Evolutionary conservation across 345 rosid species (phyloP).

Genomic region (Geranium rotundifolium): DNA sequence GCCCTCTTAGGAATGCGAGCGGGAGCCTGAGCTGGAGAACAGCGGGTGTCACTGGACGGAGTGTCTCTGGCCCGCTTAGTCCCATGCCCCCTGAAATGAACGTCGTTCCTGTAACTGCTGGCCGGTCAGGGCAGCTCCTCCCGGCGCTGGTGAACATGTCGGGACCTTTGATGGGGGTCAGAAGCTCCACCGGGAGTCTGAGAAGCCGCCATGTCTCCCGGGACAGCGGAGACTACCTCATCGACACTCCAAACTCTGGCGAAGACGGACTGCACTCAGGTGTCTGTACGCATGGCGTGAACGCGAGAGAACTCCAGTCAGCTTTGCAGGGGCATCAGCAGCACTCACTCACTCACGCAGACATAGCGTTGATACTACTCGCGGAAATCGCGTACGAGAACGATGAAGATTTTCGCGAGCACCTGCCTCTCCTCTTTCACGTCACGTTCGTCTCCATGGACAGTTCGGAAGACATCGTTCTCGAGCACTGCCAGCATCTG

Average conservation of each 20-base stretch:
- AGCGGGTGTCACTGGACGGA: conserved; percentile 73
- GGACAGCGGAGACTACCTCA: conserved; percentile 90
- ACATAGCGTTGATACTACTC: conserved; percentile 87
- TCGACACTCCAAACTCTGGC: conserved; percentile 91
- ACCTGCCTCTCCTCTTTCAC: conserved; percentile 90
- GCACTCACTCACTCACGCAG: conserved; percentile 95
- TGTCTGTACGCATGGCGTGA: conserved; percentile 61
- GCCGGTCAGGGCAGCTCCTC: conserved; percentile 90
- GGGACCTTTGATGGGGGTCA: conserved; percentile 89
- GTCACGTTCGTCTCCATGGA: conserved; percentile 99
- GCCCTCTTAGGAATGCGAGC: conserved; percentile 82
- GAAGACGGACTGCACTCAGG: conserved; percentile 80
- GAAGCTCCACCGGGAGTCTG: conserved; percentile 91
- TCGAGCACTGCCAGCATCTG: conserved; percentile 97
- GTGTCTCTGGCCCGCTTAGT: conserved; percentile 83
- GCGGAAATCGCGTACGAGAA: conserved; percentile 98
- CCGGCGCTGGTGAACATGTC: conserved; percentile 88
- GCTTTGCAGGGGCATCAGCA: conserved; percentile 99
- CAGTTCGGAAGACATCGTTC: conserved; percentile 97
- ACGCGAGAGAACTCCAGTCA: conserved; percentile 91
- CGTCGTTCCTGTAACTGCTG: conserved; percentile 63
- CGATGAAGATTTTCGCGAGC: conserved; percentile 98
- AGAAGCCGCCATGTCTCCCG: conserved; percentile 93
- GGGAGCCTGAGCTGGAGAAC: conserved; percentile 96
- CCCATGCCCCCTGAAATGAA: conserved; percentile 90